A percentile compares a stretch with the other conserved stretches of the same genome.
Conservation (phyloP, 2,329 filamentous ascomycete genomes). For the Esteya vermicola region DNA sequence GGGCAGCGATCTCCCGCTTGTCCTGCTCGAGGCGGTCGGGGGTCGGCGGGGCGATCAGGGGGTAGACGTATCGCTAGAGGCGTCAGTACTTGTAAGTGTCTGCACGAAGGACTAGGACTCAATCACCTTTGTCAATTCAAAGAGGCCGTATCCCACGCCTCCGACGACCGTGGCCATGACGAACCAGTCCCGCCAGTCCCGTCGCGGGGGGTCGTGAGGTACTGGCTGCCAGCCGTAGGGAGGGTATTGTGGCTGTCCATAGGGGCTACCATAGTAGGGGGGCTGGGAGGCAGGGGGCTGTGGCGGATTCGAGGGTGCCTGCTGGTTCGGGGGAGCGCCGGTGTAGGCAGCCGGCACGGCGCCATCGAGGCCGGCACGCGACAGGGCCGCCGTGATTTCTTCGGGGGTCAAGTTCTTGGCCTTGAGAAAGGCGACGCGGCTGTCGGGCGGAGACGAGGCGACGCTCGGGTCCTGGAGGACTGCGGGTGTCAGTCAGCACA, state of each 20-base stretch:
- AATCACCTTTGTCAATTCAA: slow-evolving; percentile 79
- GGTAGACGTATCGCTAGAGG: slow-evolving; percentile 69
- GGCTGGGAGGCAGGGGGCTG: slow-evolving; percentile 18
- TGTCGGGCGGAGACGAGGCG: slow-evolving; percentile 77
- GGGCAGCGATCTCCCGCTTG: slow-evolving; percentile 81
- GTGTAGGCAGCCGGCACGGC: slow-evolving; percentile 19
- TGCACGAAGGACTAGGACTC: no score
- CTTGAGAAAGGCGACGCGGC: slow-evolving; percentile 80
- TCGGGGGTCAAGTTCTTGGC: slow-evolving; percentile 96
- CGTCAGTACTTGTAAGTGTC: neutral
- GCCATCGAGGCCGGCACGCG: slow-evolving; percentile 51
- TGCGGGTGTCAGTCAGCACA: slow-evolving; percentile 19
- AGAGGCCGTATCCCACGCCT: slow-evolving; percentile 79
- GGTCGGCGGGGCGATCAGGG: slow-evolving; percentile 83
- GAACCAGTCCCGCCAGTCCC: slow-evolving; percentile 98
- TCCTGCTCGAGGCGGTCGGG: slow-evolving; percentile 88
- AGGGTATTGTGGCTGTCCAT: slow-evolving; percentile 27
- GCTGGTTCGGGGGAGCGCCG: slow-evolving; percentile 14
- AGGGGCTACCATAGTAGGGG: slow-evolving; percentile 30
- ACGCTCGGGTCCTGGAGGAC: slow-evolving; percentile 93
- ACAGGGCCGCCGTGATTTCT: slow-evolving; percentile 75
- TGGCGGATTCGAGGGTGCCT: slow-evolving; percentile 20
- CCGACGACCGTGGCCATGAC: slow-evolving; percentile 96
- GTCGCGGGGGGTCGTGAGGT: slow-evolving; percentile 47
- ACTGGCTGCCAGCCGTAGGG: slow-evolving; percentile 42